Evolutionary conservation across 768 basidiomycete genomes (phyloP).

Genomic region (Macrolepiota fuliginosa): DNA sequence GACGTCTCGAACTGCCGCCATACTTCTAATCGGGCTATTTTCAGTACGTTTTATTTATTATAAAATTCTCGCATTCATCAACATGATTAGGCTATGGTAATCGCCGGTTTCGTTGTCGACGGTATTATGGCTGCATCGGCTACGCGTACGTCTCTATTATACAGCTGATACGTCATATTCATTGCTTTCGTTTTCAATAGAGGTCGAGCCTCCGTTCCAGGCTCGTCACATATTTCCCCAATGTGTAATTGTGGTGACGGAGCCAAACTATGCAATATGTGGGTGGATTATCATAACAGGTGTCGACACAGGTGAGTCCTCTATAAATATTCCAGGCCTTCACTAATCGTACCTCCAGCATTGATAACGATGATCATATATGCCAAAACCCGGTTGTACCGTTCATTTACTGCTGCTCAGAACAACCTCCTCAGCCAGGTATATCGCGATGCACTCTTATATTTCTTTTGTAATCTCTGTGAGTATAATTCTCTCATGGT

Average conservation of each 20-base stretch:
- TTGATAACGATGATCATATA: constrained; percentile 1
- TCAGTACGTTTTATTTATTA: neutral
- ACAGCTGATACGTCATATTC: no score
- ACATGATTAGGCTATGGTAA: neutral
- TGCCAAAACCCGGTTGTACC: neutral
- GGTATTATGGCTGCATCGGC: neutral
- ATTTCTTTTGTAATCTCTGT: constrained; percentile 4
- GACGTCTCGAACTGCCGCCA: neutral
- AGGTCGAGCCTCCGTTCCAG: neutral
- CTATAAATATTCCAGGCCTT: neutral
- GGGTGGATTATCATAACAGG: constrained; percentile 1
- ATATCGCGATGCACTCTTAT: neutral
- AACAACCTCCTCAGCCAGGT: neutral
- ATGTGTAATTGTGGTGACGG: neutral
- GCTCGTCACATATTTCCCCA: neutral
- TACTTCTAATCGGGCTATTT: neutral
- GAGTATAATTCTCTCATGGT: neutral
- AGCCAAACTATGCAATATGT: neutral
- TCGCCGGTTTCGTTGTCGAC: neutral
- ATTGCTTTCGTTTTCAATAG: neutral
- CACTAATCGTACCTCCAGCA: neutral
- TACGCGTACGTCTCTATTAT: neutral
- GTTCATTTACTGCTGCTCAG: neutral
- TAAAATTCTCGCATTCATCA: neutral
- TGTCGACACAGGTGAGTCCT: neutral